Conservation (phyloP, 257 asterid genomes). For the Capsicum chinense region DNA sequence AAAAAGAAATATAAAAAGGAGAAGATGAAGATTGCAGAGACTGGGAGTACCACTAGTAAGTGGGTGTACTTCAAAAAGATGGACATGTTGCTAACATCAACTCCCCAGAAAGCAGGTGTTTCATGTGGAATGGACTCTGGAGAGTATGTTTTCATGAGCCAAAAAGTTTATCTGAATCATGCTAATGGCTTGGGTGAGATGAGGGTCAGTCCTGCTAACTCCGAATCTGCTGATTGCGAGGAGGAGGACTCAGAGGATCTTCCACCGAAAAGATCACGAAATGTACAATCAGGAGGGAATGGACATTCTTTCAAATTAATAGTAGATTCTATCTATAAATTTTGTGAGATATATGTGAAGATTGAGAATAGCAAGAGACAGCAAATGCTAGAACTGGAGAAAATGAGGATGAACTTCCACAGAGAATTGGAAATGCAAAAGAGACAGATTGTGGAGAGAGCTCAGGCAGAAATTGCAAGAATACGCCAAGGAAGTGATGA, state of each 20-base stretch:
- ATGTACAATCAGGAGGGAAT: constrained; percentile 29
- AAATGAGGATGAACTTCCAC: constrained; percentile 82
- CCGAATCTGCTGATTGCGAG: constrained; percentile 54
- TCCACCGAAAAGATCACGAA: constrained; percentile 51
- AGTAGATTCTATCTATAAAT: constrained; percentile 78
- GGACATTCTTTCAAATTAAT: constrained; percentile 60
- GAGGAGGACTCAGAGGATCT: constrained; percentile 61
- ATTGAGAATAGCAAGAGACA: constrained; percentile 77
- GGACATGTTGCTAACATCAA: constrained; percentile 61
- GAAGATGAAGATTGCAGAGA: constrained; percentile 55
- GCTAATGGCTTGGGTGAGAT: constrained; percentile 76
- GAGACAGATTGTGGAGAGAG: constrained; percentile 81
- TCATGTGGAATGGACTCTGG: constrained; percentile 85
- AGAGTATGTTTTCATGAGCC: constrained; percentile 65
- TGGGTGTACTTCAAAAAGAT: constrained; percentile 89
- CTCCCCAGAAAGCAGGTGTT: constrained; percentile 61
- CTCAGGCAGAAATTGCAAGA: constrained; percentile 76
- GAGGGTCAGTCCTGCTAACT: constrained; percentile 79
- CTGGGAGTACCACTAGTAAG: constrained; percentile 39
- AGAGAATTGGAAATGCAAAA: constrained; percentile 78
- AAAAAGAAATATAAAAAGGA: constrained; percentile 96
- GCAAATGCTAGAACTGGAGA: constrained; percentile 81
- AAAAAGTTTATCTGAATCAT: constrained; percentile 53
- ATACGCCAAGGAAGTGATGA: constrained; percentile 69
- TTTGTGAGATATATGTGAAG: constrained; percentile 76